phyloP scores from a whole-genome alignment of 495 filamentous ascomycete genomes.

The Trichoderma orchidacearum region DNA sequence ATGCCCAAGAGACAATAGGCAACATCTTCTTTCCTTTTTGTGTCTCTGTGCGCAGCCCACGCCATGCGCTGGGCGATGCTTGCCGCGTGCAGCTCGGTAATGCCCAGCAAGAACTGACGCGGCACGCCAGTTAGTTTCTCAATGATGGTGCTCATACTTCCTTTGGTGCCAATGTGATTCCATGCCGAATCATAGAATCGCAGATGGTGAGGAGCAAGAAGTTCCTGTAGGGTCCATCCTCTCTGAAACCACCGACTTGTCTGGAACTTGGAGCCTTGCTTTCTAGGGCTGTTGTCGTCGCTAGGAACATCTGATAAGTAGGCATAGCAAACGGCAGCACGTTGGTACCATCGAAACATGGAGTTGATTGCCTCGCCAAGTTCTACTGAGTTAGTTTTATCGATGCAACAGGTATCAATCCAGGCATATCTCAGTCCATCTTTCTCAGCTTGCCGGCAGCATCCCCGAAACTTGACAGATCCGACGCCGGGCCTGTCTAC shows the following conservation, averaged over 20 bases:
- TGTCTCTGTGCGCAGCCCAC: slow-evolving; percentile 4
- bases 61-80: slow-evolving; percentile 7
- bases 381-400: slow-evolving; percentile 6
- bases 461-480: slow-evolving; percentile 13
- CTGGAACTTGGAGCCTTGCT: background rate
- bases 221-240: slow-evolving; percentile 19
- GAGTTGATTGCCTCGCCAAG: slow-evolving; percentile 21
- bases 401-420: slow-evolving; percentile 12
- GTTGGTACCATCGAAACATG: slow-evolving; percentile 20
- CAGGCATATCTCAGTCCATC: slow-evolving; percentile 8
- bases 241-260: slow-evolving; percentile 7
- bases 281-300: background rate
- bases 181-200: slow-evolving; percentile 5
- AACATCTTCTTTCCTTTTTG: background rate
- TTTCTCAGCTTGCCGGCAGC: slow-evolving; percentile 11
- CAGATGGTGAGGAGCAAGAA: slow-evolving; percentile 1
- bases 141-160: background rate
- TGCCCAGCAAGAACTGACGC: background rate
- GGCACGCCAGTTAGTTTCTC: slow-evolving; percentile 2
- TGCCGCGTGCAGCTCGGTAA: background rate
- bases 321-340: slow-evolving; percentile 14
- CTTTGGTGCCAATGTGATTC: background rate
- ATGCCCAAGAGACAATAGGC: background rate
- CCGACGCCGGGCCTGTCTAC: slow-evolving; percentile 4
- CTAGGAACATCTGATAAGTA: slow-evolving; percentile 10